Evolutionary conservation across 2,329 filamentous ascomycete genomes (phyloP), one percentile per base, ranked within the genome.

Genomic region (Pseudogymnoascus sp.): DNA sequence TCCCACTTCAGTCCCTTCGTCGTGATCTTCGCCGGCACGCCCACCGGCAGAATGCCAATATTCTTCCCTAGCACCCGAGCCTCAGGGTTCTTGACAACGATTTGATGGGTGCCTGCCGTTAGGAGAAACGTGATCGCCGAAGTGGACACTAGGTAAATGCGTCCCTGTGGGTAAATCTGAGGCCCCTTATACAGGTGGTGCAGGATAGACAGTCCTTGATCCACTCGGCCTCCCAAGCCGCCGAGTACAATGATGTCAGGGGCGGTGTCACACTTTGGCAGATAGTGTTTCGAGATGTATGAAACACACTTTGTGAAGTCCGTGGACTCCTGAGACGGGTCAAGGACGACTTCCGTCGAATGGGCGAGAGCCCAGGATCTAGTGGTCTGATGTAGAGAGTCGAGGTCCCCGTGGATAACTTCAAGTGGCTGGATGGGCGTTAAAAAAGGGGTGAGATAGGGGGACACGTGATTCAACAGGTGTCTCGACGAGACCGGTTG

Each of bases 1-100:
- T 99, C 92, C 95, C 95, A 99, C 73, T 96, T 88, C 19, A 98
- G 79, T 0, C 95, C 95, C 13, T 80, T 77, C 0, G 91, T 96
- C 6, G 86, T 88, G 70, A 99, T 92, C n/a, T 82, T 75, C 57
- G 90, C 88, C 2, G 87, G 85, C n/a, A 88, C 90, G 64, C 87
- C 89, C 21, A 98, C 78, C 0, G 95, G 95, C 41, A 99, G 80
- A 67, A 99, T 90, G 8, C 95, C 95, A 31, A 96, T 83, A 72
- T 96, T 86, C 73, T 90, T 88, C 6, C 84, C 90, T 70, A 96
- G 90, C 2, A 83, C 75, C 0, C 74, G 72, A 61, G 23, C 71
- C 61, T 43, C 65, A 54, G 48, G 68, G 41, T 11, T 66, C 62
- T 51, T 61, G 19, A 90, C 87, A 5, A 81, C 79, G 68, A 98